Evolutionary conservation across 2,329 filamentous ascomycete species (phyloP).

Genomic region (Exophiala sideris): DNA sequence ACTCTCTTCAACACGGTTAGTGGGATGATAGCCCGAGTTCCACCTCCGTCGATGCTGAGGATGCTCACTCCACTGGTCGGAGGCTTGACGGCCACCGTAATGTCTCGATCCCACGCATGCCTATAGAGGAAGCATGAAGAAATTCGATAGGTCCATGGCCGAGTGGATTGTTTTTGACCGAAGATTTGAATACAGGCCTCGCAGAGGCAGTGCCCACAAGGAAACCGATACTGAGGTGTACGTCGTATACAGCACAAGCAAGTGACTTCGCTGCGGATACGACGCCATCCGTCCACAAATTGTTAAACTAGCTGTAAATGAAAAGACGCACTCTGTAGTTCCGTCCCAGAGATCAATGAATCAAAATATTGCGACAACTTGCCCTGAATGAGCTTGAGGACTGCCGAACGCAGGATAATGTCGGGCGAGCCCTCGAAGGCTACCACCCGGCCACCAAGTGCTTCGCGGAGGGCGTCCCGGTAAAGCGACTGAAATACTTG

Average conservation of each 20-base stretch:
- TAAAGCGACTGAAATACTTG: conserved; percentile 3
- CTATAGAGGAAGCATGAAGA: conserved; percentile 31
- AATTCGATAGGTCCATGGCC: conserved; percentile 24
- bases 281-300: background rate
- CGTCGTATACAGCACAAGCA: conserved; percentile 34
- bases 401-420: background rate
- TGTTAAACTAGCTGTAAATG: background rate
- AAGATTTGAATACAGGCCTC: conserved; percentile 34
- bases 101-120: conserved; percentile 10
- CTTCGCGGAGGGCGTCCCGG: background rate
- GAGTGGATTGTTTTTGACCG: conserved; percentile 15
- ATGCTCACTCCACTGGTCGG: conserved; percentile 34
- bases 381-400: background rate
- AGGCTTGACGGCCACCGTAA: conserved; percentile 32
- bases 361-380: conserved; percentile 1
- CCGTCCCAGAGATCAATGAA: background rate
- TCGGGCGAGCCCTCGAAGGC: background rate
- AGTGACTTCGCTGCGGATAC: conserved; percentile 5
- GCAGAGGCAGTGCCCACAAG: conserved; percentile 36
- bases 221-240: conserved; percentile 32
- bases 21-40: conserved; percentile 29
- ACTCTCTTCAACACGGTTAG: conserved; percentile 27
- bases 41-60: conserved; percentile 38
- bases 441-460: conserved; percentile 1
- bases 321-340: background rate